These are phyloP conservation scores for Suillus tomentosus DNA, from an alignment of 768 basidiomycete species.

Conservation along the genomic window DNA sequence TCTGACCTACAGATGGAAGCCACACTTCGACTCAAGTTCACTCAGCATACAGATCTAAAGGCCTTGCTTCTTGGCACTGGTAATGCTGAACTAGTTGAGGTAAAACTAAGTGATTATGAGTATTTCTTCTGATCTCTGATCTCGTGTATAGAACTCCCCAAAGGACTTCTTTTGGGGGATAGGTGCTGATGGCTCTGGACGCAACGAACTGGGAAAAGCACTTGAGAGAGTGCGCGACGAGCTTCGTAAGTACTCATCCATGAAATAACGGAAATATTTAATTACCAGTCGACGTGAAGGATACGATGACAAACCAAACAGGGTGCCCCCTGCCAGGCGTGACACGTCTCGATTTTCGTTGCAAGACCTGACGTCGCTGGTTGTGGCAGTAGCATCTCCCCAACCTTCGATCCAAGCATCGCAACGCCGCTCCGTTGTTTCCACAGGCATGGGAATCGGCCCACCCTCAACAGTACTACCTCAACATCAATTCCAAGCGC, in stretches of 20 bases:
- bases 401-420: neutral
- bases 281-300: slow-evolving; percentile 3
- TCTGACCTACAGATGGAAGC: slow-evolving; percentile 57
- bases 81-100: slow-evolving; percentile 70
- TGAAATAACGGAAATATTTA: neutral
- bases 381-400: slow-evolving; percentile 11
- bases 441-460: slow-evolving; percentile 3
- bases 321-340: slow-evolving; percentile 29
- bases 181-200: slow-evolving; percentile 63
- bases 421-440: slow-evolving; percentile 15
- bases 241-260: slow-evolving; percentile 38
- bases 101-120: slow-evolving; percentile 29
- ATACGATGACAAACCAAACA: slow-evolving; percentile 27
- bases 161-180: slow-evolving; percentile 81
- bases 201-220: slow-evolving; percentile 75
- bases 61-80: slow-evolving; percentile 64
- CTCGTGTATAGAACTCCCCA: slow-evolving; percentile 56
- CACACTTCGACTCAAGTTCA: slow-evolving; percentile 67
- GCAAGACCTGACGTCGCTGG: slow-evolving; percentile 33
- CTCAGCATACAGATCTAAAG: slow-evolving; percentile 63
- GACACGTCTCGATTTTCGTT: slow-evolving; percentile 33
- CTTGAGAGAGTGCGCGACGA: slow-evolving; percentile 61
- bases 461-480: slow-evolving; percentile 4
- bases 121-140: slow-evolving; percentile 2
- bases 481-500: neutral